Evolutionary conservation across 352 stramenopile genomes (phyloP), one percentile per base, ranked within the genome.

Genomic region (Globisporangium paddicum): DNA sequence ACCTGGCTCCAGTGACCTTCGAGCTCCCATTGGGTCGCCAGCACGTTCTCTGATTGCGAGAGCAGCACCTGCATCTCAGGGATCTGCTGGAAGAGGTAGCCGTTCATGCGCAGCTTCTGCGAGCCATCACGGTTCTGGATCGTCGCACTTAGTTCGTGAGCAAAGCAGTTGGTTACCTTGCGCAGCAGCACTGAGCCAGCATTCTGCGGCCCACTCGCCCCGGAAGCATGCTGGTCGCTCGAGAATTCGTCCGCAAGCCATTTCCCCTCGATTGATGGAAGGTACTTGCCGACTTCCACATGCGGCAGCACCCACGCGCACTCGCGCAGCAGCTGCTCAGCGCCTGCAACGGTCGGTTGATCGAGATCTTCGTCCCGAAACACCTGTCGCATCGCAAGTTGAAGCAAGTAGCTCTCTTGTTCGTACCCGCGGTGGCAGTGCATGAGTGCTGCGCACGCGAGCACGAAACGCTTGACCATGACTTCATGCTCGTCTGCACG

Each of bases 1-100:
- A 93, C 11, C 35, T 93, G 79, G 35, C 68, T 77, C 84, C 84
- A 94, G 62, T 94, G 82, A 18, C 86, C 85, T 66, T 96, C 82
- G 3, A 94, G 47, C 19, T 77, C 64, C 82, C 73, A 93, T 0
- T 46, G 47, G 13, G 66, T 59, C 28, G 44, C 30, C 30, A 63
- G 51, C 25, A 64, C 65, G 23, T 16, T 60, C 23, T 82, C 64
- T 2, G 63, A 62, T 37, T 71, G 26, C 13, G 67, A 62, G 55
- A 86, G 18, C 28, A 86, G 14, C 25, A 71, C 60, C 41, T 85
- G 78, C 66, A 82, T 82, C 63, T 79, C 64, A 0, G 76, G 70
- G 35, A 89, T 66, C 40, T 69, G 57, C 54, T 83, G 69, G 26
- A 88, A 75, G 4, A 93, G 58, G 42, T 69, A 76, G 0, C 83